Conservation (phyloP, 345 rosid genomes). For the Moricandia arvensis region DNA sequence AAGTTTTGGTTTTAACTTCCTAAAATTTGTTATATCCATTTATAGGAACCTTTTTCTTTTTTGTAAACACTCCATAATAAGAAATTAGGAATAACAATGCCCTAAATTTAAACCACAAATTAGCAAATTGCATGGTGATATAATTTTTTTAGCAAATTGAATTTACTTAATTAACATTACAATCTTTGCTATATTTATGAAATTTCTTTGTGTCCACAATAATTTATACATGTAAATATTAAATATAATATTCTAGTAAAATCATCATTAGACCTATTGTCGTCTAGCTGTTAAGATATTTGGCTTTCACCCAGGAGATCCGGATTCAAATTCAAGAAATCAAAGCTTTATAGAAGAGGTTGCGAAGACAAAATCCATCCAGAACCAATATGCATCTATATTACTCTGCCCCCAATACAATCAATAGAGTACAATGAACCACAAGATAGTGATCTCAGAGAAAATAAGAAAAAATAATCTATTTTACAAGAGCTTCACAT, state of each 20-base stretch:
- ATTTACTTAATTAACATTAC: neutral
- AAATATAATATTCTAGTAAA: too few species aligned
- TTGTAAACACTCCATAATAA: too few species aligned
- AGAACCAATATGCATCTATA: neutral
- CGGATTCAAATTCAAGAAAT: conserved; percentile 68
- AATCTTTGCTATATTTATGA: neutral
- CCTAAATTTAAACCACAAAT: neutral
- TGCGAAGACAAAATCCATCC: neutral
- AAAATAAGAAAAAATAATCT: neutral
- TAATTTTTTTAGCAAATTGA: neutral
- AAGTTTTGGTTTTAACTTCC: neutral
- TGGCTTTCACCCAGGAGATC: conserved; percentile 97
- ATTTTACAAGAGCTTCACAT: conserved; percentile 25
- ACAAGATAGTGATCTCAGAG: neutral
- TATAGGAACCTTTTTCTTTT: too few species aligned
- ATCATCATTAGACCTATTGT: neutral
- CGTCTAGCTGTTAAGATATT: conserved; percentile 96
- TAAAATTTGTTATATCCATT: neutral
- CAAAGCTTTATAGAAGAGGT: neutral
- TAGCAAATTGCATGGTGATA: neutral
- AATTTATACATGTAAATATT: too few species aligned
- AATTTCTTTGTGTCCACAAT: neutral
- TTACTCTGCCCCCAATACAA: neutral
- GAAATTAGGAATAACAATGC: neutral
- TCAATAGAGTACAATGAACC: conserved; percentile 8